A percentile compares a stretch with the other conserved stretches of the same genome.
Evolutionary conservation across 805 yeast genomes (phyloP).

Genomic region (Lipomyces yamanashiensis): DNA sequence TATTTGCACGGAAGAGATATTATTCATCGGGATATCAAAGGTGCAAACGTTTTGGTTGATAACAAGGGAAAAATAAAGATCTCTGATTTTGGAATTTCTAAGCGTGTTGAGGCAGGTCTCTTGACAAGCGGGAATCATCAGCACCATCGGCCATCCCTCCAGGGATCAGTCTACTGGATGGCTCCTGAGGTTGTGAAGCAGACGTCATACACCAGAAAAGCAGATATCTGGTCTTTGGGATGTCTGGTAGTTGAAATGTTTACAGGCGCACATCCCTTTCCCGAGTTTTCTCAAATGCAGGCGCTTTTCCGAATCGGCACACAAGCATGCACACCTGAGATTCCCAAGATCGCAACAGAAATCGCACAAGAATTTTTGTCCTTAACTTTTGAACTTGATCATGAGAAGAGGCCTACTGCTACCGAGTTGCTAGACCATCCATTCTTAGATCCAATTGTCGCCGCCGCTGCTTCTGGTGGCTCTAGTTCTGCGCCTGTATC

Average conservation of each 20-base stretch:
- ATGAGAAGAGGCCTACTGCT: slow-evolving; percentile 74
- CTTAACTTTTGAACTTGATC: slow-evolving; percentile 75
- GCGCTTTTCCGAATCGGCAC: slow-evolving; percentile 95
- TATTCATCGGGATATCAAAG: slow-evolving; percentile 86
- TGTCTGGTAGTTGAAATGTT: slow-evolving; percentile 93
- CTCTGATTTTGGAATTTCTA: slow-evolving; percentile 85
- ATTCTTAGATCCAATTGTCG: slow-evolving; percentile 47
- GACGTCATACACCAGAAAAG: slow-evolving; percentile 85
- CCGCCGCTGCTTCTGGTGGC: background rate
- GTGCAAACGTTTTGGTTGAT: slow-evolving; percentile 83
- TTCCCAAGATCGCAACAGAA: slow-evolving; percentile 68
- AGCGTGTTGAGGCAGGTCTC: slow-evolving; percentile 62
- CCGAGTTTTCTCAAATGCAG: slow-evolving; percentile 93
- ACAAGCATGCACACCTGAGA: slow-evolving; percentile 64
- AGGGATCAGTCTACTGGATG: slow-evolving; percentile 98
- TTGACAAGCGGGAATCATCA: slow-evolving; percentile 37
- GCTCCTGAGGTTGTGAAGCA: slow-evolving; percentile 98
- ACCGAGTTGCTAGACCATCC: slow-evolving; percentile 65
- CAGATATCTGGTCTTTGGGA: slow-evolving; percentile 97
- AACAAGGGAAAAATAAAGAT: slow-evolving; percentile 81
- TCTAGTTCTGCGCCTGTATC: background rate
- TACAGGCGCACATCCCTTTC: slow-evolving; percentile 95
- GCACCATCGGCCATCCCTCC: slow-evolving; percentile 75
- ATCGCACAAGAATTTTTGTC: slow-evolving; percentile 69
- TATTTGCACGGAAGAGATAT: slow-evolving; percentile 77